Conservation (phyloP, 305 asterid genomes). For the Fraxinus nigra region DNA sequence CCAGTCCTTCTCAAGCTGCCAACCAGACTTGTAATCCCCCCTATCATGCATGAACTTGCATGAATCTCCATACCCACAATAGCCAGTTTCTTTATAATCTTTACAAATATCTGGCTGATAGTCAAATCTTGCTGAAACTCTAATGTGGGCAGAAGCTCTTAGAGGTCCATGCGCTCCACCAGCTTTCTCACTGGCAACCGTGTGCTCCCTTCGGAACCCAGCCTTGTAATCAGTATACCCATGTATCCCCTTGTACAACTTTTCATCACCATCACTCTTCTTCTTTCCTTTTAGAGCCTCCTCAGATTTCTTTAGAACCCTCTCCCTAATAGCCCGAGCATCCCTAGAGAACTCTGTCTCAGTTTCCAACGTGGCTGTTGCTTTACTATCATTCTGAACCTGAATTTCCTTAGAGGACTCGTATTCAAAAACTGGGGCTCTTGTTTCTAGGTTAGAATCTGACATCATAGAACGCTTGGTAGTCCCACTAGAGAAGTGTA, state of each 20-base stretch:
- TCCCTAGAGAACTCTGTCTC: conserved; percentile 89
- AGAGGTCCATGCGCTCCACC: conserved; percentile 95
- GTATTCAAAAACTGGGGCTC: conserved; percentile 56
- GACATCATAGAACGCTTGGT: conserved; percentile 31
- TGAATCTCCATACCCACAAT: conserved; percentile 96
- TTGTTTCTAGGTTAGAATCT: conserved; percentile 42
- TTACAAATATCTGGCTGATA: conserved; percentile 98
- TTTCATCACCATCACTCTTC: conserved; percentile 55
- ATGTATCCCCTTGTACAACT: conserved; percentile 72
- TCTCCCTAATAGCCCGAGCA: conserved; percentile 87
- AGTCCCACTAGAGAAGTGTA: conserved; percentile 65
- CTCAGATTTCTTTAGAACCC: conserved; percentile 76
- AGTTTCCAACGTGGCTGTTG: conserved; percentile 87
- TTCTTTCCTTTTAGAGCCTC: conserved; percentile 71
- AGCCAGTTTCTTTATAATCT: conserved; percentile 94
- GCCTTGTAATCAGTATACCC: conserved; percentile 93
- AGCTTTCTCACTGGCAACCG: conserved; percentile 88
- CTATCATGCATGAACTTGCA: conserved; percentile 99
- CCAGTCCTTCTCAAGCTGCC: conserved; percentile 97
- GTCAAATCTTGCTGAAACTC: conserved; percentile 93
- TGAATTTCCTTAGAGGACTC: conserved; percentile 84
- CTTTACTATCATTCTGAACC: conserved; percentile 81
- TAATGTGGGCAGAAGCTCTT: conserved; percentile 89
- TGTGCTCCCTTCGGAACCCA: conserved; percentile 89
- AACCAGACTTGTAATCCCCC: conserved; percentile 95